These are phyloP conservation scores for Candida albicans DNA, from an alignment of 1,139 yeast genomes.

Conservation along the genomic window DNA sequence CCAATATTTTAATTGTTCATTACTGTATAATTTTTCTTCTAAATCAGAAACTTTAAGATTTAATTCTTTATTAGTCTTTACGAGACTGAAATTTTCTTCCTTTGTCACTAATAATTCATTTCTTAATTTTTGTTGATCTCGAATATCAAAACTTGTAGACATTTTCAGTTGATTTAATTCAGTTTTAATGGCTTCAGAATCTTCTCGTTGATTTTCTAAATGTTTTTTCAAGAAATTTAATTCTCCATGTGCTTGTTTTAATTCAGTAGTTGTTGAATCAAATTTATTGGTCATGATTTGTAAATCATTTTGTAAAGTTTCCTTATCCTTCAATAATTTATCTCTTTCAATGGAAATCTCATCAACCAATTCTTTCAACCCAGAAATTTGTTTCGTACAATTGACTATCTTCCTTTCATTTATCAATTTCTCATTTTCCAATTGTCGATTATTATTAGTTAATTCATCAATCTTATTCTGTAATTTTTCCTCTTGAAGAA, in stretches of 20 bases:
- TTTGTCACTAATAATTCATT: constrained; percentile 39
- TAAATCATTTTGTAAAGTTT: constrained; percentile 47
- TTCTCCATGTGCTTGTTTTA: constrained; percentile 33
- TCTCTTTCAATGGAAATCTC: constrained; percentile 54
- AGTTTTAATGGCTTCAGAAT: constrained; percentile 31
- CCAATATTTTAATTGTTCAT: constrained; percentile 48
- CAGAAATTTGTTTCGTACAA: constrained; percentile 50
- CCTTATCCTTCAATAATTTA: constrained; percentile 47
- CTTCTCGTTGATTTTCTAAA: constrained; percentile 35
- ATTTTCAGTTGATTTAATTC: constrained; percentile 39
- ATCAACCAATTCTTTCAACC: constrained; percentile 52
- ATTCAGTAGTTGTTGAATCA: constrained; percentile 40
- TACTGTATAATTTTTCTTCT: constrained; percentile 45
- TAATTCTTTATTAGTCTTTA: constrained; percentile 38
- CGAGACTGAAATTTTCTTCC: constrained; percentile 46
- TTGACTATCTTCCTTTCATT: constrained; percentile 49
- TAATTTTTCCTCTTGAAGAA: constrained; percentile 53
- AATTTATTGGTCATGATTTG: constrained; percentile 43
- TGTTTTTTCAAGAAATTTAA: constrained; percentile 36
- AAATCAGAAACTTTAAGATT: constrained; percentile 31
- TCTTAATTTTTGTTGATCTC: constrained; percentile 40
- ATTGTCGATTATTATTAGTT: constrained; percentile 46
- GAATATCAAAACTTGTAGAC: constrained; percentile 30
- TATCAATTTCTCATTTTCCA: constrained; percentile 44
- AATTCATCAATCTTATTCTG: constrained; percentile 44